Base-by-base conservation (phyloP, 192 early-diverging fungal species). In the Ambispora gerdemannii region DNA sequence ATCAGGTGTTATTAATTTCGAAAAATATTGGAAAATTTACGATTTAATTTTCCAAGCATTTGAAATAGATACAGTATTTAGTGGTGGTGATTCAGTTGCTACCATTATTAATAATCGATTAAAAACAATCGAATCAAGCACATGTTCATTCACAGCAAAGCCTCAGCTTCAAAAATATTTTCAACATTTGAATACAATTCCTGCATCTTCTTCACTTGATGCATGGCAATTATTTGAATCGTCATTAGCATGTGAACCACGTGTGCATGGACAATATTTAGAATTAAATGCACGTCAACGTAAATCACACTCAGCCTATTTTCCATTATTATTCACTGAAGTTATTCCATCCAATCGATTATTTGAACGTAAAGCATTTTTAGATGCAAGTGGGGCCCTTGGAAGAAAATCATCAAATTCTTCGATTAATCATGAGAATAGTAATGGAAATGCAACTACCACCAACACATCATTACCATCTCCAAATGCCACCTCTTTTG, bases 211-310 rank as follows among this genome's bases (percentile, higher is more conserved):
- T 63, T 19, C 72, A 71, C 43, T 75, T 71, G 28, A 76, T 72
- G 7, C 74, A 59, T 33, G 69, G 72, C 36, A 79, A 59, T 73
- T 73, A 4, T 79, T 79, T 28, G 77, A 76, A 36, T 79, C 77
- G 4, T 79, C 77, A 0, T 63, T 79, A 43, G 70, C 59, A 6
- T 78, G 77, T 38, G 77, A 78, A 52, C 77, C 77, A 1, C 67
- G 70, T 50, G 66, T 78, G 43, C 74, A 75, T 50, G 77, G 77
- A 30, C 77, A 78, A 32, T 78, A 78, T 56, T 69, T 78, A 22
- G 77, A 78, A 49, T 71, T 75, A 35, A 74, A 78, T 43, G 74
- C 74, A 43, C 73, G 72, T 56, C 72, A 75, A 67, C 62, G 74
- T 6, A 78, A 78, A 67, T 66, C 67, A 67, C 67, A 72, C 13